Conservation (phyloP, 1,139 yeast genomes). For the Kodamaea ohmeri region DNA sequence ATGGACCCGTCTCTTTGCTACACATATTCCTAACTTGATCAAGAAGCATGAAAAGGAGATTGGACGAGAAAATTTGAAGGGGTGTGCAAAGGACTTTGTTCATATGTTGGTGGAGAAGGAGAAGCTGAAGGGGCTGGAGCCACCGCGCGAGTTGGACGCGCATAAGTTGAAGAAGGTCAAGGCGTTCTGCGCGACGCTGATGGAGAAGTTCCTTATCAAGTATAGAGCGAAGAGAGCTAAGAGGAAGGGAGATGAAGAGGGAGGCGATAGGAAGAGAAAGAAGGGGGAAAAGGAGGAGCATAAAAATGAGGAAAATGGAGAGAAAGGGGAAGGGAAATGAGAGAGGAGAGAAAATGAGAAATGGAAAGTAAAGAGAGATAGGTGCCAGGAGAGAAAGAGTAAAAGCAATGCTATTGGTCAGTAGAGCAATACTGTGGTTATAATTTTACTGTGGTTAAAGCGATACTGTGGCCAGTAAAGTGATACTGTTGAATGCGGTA, state of each 20-base stretch:
- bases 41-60: conserved; percentile 63
- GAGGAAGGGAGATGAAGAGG: conserved; percentile 12
- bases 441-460: too few species aligned
- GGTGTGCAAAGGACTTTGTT: conserved; percentile 77
- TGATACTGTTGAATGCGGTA: too few species aligned
- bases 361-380: neutral
- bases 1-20: conserved; percentile 69
- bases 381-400: conserved; percentile 17
- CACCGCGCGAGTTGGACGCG: conserved; percentile 55
- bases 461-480: too few species aligned
- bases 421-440: too few species aligned
- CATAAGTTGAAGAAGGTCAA: conserved; percentile 70
- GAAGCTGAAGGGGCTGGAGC: conserved; percentile 39
- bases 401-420: conserved; percentile 24
- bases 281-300: conserved; percentile 5
- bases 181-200: conserved; percentile 59
- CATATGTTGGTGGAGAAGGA: conserved; percentile 65
- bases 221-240: conserved; percentile 40
- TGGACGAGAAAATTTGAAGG: conserved; percentile 71
- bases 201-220: conserved; percentile 69
- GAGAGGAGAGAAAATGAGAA: neutral
- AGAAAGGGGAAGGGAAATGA: conserved; percentile 4
- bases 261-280: conserved; percentile 7
- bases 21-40: conserved; percentile 74
- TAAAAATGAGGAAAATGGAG: conserved; percentile 7